These are phyloP conservation scores for Salicornia ramosissima DNA, from an alignment of 148 eudicot genomes.

Conservation along the genomic window DNA sequence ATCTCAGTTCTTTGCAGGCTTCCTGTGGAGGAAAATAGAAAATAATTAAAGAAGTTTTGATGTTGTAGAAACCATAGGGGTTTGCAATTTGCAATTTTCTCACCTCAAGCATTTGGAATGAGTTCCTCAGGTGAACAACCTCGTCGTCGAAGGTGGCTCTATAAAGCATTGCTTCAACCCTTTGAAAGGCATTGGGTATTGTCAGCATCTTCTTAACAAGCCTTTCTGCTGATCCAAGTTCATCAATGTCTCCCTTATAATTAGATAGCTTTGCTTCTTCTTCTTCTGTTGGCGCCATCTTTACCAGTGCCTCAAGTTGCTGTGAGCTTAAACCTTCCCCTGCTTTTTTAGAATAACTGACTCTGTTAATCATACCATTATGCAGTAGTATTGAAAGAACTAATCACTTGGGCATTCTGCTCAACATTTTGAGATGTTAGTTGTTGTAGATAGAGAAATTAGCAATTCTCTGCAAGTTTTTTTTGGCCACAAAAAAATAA, in stretches of 20 bases:
- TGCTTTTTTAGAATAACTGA: conserved; percentile 23
- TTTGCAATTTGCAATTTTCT: conserved; percentile 15
- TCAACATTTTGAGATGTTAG: not conserved
- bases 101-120: conserved; percentile 94
- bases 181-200: conserved; percentile 66
- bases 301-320: conserved; percentile 76
- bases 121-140: conserved; percentile 67
- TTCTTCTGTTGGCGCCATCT: conserved; percentile 94
- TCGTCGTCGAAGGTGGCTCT: conserved; percentile 92
- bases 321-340: conserved; percentile 79
- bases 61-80: not conserved
- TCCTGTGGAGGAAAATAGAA: conserved; percentile 40
- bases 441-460: not conserved
- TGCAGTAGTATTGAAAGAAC: not conserved
- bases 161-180: conserved; percentile 91
- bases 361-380: conserved; percentile 1
- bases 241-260: conserved; percentile 57
- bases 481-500: not conserved
- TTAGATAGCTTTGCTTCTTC: conserved; percentile 67
- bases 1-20: conserved; percentile 91
- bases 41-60: not conserved
- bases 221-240: conserved; percentile 76
- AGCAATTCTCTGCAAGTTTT: not conserved
- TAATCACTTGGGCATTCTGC: not conserved
- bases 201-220: conserved; percentile 59